These are phyloP conservation scores for Citropsis articulata DNA, from an alignment of 345 rosid species.

Conservation along the genomic window DNA sequence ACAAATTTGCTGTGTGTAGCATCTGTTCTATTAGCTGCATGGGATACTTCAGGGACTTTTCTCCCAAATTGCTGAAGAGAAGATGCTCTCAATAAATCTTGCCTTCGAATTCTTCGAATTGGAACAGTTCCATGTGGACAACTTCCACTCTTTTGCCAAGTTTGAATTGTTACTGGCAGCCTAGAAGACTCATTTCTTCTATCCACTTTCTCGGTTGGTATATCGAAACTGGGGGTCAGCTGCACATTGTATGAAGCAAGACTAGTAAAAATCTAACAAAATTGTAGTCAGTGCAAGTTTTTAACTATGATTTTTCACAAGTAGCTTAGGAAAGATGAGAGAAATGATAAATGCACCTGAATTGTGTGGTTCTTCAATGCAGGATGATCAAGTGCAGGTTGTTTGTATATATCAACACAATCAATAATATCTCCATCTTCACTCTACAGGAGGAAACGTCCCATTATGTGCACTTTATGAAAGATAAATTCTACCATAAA, in stretches of 20 bases:
- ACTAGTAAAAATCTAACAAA: background rate
- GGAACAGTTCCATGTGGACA: constrained; percentile 54
- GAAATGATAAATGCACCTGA: constrained; percentile 32
- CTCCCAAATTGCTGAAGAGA: constrained; percentile 31
- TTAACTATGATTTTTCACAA: too few species aligned
- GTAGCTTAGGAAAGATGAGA: too few species aligned
- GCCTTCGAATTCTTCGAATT: constrained; percentile 35
- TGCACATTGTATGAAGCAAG: constrained; percentile 16
- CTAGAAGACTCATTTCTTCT: constrained; percentile 10
- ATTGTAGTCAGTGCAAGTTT: background rate
- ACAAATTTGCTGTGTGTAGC: background rate
- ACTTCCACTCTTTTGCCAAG: constrained; percentile 43
- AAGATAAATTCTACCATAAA: too few species aligned
- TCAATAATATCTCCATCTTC: constrained; percentile 58
- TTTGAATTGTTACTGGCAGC: constrained; percentile 22
- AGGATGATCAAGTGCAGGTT: constrained; percentile 56
- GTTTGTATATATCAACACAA: constrained; percentile 45
- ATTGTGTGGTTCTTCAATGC: constrained; percentile 37
- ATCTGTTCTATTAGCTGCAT: background rate
- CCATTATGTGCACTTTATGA: background rate
- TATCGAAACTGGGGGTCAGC: constrained; percentile 37
- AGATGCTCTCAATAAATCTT: constrained; percentile 40
- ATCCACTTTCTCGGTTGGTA: background rate
- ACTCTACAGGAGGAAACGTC: constrained; percentile 25
- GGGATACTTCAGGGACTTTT: constrained; percentile 8